Conservation (phyloP, 1,284 basidiomycete species). For the Ceratobasidium sp. region DNA sequence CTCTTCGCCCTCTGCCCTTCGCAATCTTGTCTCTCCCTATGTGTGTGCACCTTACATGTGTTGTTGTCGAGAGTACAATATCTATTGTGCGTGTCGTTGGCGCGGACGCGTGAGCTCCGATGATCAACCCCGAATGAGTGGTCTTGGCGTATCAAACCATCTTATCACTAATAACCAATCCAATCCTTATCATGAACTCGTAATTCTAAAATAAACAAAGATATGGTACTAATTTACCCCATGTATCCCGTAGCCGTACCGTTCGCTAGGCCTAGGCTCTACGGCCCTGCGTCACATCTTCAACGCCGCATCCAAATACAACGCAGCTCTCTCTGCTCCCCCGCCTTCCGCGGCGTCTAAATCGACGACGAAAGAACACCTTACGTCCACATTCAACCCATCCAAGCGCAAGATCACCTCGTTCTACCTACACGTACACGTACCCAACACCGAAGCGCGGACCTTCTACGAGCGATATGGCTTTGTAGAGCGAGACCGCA, state of each 20-base stretch:
- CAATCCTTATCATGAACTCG: constrained; percentile 24
- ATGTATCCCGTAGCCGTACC: constrained; percentile 69
- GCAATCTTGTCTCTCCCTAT: not conserved
- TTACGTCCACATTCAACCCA: constrained; percentile 37
- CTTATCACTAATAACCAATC: constrained; percentile 34
- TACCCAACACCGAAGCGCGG: constrained; percentile 75
- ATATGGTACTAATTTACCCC: constrained; percentile 2
- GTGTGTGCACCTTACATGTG: constrained; percentile 38
- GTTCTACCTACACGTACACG: constrained; percentile 82
- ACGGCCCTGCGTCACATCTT: constrained; percentile 72
- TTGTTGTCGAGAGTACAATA: constrained; percentile 35
- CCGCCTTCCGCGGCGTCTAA: not conserved
- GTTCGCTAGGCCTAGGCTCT: constrained; percentile 75
- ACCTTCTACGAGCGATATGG: constrained; percentile 81
- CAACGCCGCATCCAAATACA: constrained; percentile 61
- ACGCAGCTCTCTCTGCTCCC: not conserved
- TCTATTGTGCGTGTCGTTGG: not conserved
- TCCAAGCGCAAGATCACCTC: constrained; percentile 61
- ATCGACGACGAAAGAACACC: too few species aligned
- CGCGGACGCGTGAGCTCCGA: not conserved
- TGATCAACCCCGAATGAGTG: not conserved
- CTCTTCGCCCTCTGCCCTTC: constrained; percentile 32
- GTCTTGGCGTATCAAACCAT: not conserved
- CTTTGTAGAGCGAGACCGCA: constrained; percentile 70
- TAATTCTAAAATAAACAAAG: constrained; percentile 6